These are phyloP conservation scores for Fusarium virguliforme DNA, from an alignment of 2,329 filamentous ascomycete species.

Conservation along the genomic window DNA sequence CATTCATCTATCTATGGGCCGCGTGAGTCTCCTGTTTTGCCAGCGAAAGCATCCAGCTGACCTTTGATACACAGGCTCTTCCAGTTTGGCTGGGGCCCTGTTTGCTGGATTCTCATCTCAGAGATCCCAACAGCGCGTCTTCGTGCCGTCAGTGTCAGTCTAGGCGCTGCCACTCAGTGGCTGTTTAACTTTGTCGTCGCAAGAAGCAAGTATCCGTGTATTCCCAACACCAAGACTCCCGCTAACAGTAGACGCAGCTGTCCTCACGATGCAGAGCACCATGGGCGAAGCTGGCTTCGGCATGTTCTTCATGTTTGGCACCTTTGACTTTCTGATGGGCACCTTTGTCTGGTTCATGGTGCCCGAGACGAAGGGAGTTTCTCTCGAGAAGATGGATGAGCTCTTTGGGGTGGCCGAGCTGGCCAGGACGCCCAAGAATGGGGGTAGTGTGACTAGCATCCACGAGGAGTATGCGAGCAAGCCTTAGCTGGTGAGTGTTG, in stretches of 20 bases:
- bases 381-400: background rate
- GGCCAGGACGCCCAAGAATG: too few relatives aligned
- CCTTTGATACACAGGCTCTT: background rate
- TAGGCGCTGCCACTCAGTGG: background rate
- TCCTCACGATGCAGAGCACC: background rate
- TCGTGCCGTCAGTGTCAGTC: background rate
- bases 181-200: background rate
- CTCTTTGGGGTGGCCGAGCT: background rate
- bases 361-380: background rate
- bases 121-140: slow-evolving; percentile 1
- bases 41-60: background rate
- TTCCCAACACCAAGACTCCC: background rate
- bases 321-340: background rate
- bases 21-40: background rate
- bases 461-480: too few relatives aligned
- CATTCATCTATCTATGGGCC: slow-evolving; percentile 1
- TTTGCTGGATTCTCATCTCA: background rate
- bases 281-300: background rate
- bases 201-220: background rate
- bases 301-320: background rate
- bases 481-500: too few relatives aligned
- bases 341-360: background rate
- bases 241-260: background rate
- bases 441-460: too few relatives aligned
- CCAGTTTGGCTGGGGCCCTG: background rate